Conservation (phyloP, 225 moss, liverwort and hornwort species). For the Sphagnum tenellum region DNA sequence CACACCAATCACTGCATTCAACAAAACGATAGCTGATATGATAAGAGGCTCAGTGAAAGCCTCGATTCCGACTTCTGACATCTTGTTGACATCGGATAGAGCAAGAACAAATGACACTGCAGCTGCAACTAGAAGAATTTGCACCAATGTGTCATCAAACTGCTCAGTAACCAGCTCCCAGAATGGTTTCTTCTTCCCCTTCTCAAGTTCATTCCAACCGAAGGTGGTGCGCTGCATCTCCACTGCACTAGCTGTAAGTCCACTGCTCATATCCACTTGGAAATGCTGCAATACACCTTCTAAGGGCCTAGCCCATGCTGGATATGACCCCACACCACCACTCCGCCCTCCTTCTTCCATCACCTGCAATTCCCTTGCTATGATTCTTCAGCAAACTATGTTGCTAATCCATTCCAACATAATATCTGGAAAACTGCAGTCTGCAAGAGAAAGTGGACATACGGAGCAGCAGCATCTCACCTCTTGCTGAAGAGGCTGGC, state of each 20-base stretch:
- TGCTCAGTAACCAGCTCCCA: constrained; percentile 55
- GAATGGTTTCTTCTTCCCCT: constrained; percentile 37
- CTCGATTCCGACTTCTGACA: constrained; percentile 21
- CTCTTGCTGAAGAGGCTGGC: too few species aligned
- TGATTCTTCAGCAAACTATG: too few species aligned
- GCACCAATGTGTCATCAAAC: constrained; percentile 46
- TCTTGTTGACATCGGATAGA: constrained; percentile 17
- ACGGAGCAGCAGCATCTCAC: too few species aligned
- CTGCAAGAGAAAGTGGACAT: too few species aligned
- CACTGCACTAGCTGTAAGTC: constrained; percentile 23
- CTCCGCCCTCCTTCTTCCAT: constrained; percentile 9
- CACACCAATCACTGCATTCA: constrained; percentile 50
- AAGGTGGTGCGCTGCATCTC: constrained; percentile 25
- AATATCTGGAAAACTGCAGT: too few species aligned
- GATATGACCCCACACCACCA: constrained; percentile 5
- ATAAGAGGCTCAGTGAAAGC: constrained; percentile 44
- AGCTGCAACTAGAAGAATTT: constrained; percentile 46
- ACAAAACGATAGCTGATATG: constrained; percentile 38
- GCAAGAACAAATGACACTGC: constrained; percentile 43
- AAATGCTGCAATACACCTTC: constrained; percentile 27
- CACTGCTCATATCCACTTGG: constrained; percentile 24
- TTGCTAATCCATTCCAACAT: too few species aligned
- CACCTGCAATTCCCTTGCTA: not conserved
- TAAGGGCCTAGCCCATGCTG: constrained; percentile 51
- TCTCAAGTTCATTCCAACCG: constrained; percentile 56